Evolutionary conservation across 1,139 yeast species (phyloP), one percentile per base, ranked within the genome.

Genomic region (Blastobotrys illinoisensis): DNA sequence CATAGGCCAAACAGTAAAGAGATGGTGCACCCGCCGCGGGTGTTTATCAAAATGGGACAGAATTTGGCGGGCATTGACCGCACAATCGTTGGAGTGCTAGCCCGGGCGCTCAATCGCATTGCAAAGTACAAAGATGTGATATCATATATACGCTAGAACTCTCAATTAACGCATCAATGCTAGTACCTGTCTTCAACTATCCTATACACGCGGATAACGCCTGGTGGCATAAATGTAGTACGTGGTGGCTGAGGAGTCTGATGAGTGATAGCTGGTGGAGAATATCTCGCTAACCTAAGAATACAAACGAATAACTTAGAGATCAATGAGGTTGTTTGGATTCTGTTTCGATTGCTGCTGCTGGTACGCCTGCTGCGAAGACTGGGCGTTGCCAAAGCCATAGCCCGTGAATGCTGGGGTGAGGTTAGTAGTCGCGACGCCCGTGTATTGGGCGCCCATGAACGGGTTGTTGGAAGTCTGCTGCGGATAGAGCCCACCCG

Each of bases 401-500:
- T 84, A 90, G 1, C 98, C 98, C 3, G 98, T 90, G 65, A 87
- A 85, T 1, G 86, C 77, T 7, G 88, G 86, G 50, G 79, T 79
- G 56, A 81, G 74, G 57, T 83, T 73, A 50, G 82, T 69, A 58
- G 85, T 70, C 52, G 85, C 82, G 60, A 88, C 77, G 61, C 96
- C 95, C 3, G 93, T 83, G 65, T 81, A 83, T 64, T 89, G 95
- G 54, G 79, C 82, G 40, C 40, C 16, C 62, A 86, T 74, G 70
- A 90, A 90, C 45, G 97, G 97, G 67, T 87, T 87, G 49, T 81
- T 81, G 46, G 80, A 76, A 7, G 54, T 52, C 53, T 74, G 75
- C 40, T 55, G 60, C 7, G 51, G 51, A 7, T 14, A n/a, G 14
- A 44, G 46, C 14, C 46, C 47, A 11, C 54, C 53, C 19, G 48